Evolutionary conservation across 192 early-diverging fungal genomes (phyloP), one percentile per base, ranked within the genome.

Genomic region (Phycomyces nitens): DNA sequence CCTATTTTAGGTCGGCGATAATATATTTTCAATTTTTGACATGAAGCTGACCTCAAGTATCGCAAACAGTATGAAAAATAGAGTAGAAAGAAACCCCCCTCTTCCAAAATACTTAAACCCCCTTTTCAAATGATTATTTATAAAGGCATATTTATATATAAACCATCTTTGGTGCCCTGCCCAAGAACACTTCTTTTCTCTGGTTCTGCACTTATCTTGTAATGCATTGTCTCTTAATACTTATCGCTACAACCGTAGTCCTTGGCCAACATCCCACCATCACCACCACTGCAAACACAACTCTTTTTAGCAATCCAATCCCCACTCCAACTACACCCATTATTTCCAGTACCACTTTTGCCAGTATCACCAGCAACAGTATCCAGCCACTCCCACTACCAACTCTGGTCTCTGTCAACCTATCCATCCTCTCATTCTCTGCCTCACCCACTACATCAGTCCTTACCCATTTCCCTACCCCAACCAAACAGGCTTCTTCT

Each of bases 401-500:
- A 18, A 29, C 60, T 20, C 4, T 62, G 23, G 29, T 34, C 20
- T 55, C 27, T n/a, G 18, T 38, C 29, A 53, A 56, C 42, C 21
- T 18, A 16, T 24, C 29, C 43, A 64, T 22, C 14, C 11, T 26
- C 21, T 29, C 56, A 10, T 47, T 41, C 5, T 57, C 60, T 29
- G 39, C 67, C 3, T 62, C 67, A 18, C 51, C 58, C 15, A 69
- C 53, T n/a, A 61, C 53, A 6, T 40, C 52, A 24, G 44, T 50
- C 21, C 27, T 41, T 22, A 69, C 43, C 51, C 53, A 69, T 40
- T 57, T 47, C 21, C 59, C 66, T 18, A 47, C 43, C 7, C 39
- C 53, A 18, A 27, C 57, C 43, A 22, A 16, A n/a, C 5, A 24
- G 23, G 24, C n/a, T 2, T 40, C 54, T 7, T 51, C 44, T 2